Percentiles rank a stretch among this genome's conserved stretches.
Conservation (phyloP, 345 rosid genomes). For the Acer saccharum region DNA sequence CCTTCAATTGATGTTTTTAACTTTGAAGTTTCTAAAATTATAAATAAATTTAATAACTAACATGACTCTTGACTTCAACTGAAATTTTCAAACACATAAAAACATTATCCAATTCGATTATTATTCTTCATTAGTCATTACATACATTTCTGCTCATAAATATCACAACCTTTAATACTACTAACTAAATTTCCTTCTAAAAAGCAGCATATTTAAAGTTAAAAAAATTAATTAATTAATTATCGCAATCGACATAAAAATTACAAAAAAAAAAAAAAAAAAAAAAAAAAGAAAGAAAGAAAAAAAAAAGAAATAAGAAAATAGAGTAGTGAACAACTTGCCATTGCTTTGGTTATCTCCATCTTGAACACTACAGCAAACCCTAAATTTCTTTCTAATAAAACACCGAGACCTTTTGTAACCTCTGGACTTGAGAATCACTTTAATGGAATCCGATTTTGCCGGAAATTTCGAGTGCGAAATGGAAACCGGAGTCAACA, state of each 20-base stretch:
- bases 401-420: conserved; percentile 22
- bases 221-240: not conserved
- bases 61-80: not conserved
- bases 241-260: not conserved
- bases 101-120: not conserved
- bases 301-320: not conserved
- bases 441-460: conserved; percentile 39
- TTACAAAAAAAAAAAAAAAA: not conserved
- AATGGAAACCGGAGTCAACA: conserved; percentile 44
- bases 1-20: too few species aligned
- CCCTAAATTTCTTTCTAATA: conserved; percentile 31
- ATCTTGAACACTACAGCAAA: conserved; percentile 52
- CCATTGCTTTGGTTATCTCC: conserved; percentile 66
- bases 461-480: conserved; percentile 44
- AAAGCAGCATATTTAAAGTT: not conserved
- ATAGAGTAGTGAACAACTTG: conserved; percentile 28
- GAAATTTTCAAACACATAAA: not conserved
- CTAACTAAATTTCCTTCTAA: not conserved
- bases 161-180: not conserved
- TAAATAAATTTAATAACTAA: too few species aligned
- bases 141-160: not conserved
- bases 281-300: not conserved
- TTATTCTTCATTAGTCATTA: not conserved
- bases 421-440: conserved; percentile 30
- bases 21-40: too few species aligned